Percentiles rank a stretch among this genome's conserved stretches.
These are phyloP conservation scores for Begonia masoniana DNA, from an alignment of 306 rosid genomes.

Conservation along the genomic window DNA sequence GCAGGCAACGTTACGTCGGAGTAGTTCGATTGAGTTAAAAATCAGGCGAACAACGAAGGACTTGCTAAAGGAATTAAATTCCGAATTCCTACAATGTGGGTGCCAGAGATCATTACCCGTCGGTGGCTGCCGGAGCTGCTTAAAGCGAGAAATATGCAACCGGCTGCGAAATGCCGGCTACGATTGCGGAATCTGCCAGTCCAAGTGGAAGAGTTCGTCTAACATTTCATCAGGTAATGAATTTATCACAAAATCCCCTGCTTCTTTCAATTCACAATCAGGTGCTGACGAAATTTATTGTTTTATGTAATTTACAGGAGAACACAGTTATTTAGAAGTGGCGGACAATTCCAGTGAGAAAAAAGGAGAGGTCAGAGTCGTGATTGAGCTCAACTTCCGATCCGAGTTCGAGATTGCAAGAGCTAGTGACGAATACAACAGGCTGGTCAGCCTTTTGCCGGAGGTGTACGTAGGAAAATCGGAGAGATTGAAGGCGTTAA, in stretches of 20 bases:
- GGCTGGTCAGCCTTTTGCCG: constrained; percentile 32
- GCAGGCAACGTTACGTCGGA: constrained; percentile 38
- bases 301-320: constrained; percentile 23
- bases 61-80: constrained; percentile 21
- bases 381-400: constrained; percentile 50
- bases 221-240: constrained; percentile 39
- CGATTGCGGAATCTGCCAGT: constrained; percentile 48
- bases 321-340: constrained; percentile 54
- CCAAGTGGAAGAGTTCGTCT: constrained; percentile 55
- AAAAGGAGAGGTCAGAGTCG: constrained; percentile 31
- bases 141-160: constrained; percentile 36
- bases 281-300: neutral
- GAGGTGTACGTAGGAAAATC: constrained; percentile 55
- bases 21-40: constrained; percentile 35
- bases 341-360: constrained; percentile 26
- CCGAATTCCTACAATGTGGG: constrained; percentile 17
- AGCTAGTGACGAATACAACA: constrained; percentile 44
- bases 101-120: constrained; percentile 20
- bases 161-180: constrained; percentile 37
- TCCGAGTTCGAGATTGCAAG: constrained; percentile 67
- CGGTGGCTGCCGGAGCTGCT: constrained; percentile 56
- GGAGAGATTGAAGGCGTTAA: constrained; percentile 32
- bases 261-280: neutral
- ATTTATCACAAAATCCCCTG: no score
- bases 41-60: constrained; percentile 16